phyloP scores from a whole-genome alignment of 352 stramenopile species.

The Aphanomyces astaci region DNA sequence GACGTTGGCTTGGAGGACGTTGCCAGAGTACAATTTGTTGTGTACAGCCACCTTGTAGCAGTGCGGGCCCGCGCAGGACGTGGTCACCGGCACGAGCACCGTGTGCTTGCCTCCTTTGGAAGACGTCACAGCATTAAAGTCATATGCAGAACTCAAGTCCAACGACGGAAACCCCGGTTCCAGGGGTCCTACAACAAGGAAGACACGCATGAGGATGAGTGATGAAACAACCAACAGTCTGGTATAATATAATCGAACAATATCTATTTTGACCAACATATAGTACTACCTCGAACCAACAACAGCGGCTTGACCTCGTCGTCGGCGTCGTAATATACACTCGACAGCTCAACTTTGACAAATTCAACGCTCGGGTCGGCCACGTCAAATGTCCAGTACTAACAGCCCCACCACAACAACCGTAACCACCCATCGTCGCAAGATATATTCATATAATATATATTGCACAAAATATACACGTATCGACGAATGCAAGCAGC shows the following conservation, averaged over 20 bases:
- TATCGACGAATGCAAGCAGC: too few species aligned
- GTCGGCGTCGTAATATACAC: constrained; percentile 31
- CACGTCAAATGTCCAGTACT: constrained; percentile 63
- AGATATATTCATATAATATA: too few species aligned
- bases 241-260: too few species aligned
- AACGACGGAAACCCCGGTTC: constrained; percentile 52
- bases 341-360: constrained; percentile 38
- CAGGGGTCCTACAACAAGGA: constrained; percentile 24
- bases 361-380: constrained; percentile 32
- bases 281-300: constrained; percentile 39
- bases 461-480: too few species aligned
- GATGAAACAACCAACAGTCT: too few species aligned
- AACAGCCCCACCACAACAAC: not conserved
- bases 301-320: constrained; percentile 40
- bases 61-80: constrained; percentile 33
- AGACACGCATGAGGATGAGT: too few species aligned
- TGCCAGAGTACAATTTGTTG: constrained; percentile 51
- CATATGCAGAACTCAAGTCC: constrained; percentile 34
- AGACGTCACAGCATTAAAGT: constrained; percentile 37
- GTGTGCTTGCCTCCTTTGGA: constrained; percentile 27
- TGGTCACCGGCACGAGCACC: constrained; percentile 40
- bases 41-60: constrained; percentile 68
- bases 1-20: constrained; percentile 37
- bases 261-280: not conserved
- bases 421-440: too few species aligned